Evolutionary conservation across 129 eudicot species (phyloP).

Genomic region (Gnaphalium uliginosum): DNA sequence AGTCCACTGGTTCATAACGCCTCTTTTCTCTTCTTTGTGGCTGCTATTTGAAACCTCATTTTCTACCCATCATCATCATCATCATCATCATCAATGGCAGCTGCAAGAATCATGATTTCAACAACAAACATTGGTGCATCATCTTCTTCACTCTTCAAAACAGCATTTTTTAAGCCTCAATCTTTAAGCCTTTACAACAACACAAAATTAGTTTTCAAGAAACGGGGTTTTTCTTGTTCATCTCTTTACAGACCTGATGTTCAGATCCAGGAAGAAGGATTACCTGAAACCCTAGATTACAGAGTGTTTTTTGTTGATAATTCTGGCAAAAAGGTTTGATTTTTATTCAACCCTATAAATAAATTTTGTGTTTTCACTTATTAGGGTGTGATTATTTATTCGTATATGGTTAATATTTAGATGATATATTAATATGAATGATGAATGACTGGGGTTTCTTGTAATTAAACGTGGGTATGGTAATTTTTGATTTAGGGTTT

Average conservation of each 20-base stretch:
- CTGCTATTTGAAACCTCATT: conserved; percentile 10
- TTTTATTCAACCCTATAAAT: not conserved
- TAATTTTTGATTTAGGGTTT: conserved; percentile 30
- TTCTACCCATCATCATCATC: conserved; percentile 19
- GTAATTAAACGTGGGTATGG: conserved; percentile 1
- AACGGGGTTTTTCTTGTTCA: conserved; percentile 58
- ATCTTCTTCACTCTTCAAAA: conserved; percentile 33
- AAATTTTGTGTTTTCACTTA: not conserved
- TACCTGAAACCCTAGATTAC: conserved; percentile 92
- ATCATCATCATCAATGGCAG: conserved; percentile 55
- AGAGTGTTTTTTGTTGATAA: conserved; percentile 73
- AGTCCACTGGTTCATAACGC: conserved; percentile 20
- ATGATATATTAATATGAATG: not conserved
- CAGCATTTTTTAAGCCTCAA: conserved; percentile 35
- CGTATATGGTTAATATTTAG: not conserved
- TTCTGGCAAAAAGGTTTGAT: conserved; percentile 60
- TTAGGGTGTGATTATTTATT: not conserved
- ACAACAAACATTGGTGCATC: conserved; percentile 54
- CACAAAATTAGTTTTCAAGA: conserved; percentile 34
- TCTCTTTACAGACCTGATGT: conserved; percentile 66
- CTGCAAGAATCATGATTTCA: conserved; percentile 61
- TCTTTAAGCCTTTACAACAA: conserved; percentile 44
- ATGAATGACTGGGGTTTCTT: not conserved
- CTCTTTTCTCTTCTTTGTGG: conserved; percentile 16
- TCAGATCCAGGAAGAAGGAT: conserved; percentile 73